phyloP scores from a whole-genome alignment of 2,329 filamentous ascomycete species.

The Epichloe bromicola region DNA sequence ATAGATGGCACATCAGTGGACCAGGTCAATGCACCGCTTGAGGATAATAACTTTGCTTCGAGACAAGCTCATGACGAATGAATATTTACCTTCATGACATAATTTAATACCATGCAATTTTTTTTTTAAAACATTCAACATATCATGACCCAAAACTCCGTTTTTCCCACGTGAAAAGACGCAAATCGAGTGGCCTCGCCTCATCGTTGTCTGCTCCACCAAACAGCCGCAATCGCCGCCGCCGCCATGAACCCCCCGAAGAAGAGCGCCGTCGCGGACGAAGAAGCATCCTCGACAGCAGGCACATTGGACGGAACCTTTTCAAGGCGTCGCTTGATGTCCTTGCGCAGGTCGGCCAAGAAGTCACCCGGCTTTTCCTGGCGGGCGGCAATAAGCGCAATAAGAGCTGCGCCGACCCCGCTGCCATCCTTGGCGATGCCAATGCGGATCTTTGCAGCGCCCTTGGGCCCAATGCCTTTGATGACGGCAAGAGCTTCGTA shows the following conservation, averaged over 20 bases:
- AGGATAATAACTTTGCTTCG: no score
- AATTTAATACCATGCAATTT: background rate
- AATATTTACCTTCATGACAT: background rate
- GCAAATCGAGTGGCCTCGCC: background rate
- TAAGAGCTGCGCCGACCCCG: slow-evolving; percentile 71
- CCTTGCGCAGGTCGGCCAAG: slow-evolving; percentile 27
- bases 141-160: slow-evolving; percentile 1
- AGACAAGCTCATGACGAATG: background rate
- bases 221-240: slow-evolving; percentile 24
- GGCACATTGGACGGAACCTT: slow-evolving; percentile 17
- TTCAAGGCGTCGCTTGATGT: slow-evolving; percentile 23
- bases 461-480: slow-evolving; percentile 61
- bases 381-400: slow-evolving; percentile 74
- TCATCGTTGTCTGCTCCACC: slow-evolving; percentile 19
- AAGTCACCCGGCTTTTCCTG: slow-evolving; percentile 41
- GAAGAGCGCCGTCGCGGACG: slow-evolving; percentile 19
- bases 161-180: slow-evolving; percentile 2
- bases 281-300: slow-evolving; percentile 18
- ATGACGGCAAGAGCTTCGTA: slow-evolving; percentile 68
- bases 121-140: background rate
- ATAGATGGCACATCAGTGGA: no score
- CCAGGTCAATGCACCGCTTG: no score
- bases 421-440: slow-evolving; percentile 95
- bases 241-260: slow-evolving; percentile 23
- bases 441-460: slow-evolving; percentile 79